Evolutionary conservation across 768 basidiomycete genomes (phyloP), one percentile per base, ranked within the genome.

Genomic region (Tephrocybe sp.): DNA sequence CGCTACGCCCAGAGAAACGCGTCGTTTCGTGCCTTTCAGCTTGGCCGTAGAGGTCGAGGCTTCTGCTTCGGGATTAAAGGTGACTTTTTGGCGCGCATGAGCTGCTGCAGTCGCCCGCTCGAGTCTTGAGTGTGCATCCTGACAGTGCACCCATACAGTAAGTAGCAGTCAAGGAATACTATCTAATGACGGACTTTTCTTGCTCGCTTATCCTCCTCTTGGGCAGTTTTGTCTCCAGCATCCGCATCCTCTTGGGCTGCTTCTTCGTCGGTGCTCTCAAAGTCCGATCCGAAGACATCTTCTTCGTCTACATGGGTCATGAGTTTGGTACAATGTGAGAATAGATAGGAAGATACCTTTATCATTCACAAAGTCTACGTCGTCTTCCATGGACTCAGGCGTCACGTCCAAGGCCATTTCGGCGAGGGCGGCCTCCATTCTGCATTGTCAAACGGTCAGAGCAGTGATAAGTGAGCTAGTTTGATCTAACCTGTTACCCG

Each of bases 191-290:
- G 33, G 57, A 80, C 83, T 75, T 79, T 82, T 54, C 73, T 69
- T 18, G 66, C 67, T 36, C 70, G 72, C 51, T 69, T 77, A 48
- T 90, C 86, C 58, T 89, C 88, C 9, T 85, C 83, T 28, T 71
- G 66, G 3, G 78, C 71, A n/a, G 68, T 70, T 36, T 68, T 75
- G 59, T 92, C 90, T 0, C 73, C 85, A 4, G 70, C 74, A 4
- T 80, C 80, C 15, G 73, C 70, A 10, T 77, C 79, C 21, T 78
- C 77, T n/a, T 78, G 76, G 1, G 67, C 75, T 32, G 79, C 75
- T 53, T 85, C 85, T 36, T 90, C 90, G 51, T 93, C 91, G 0
- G 91, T 93, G 57, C 86, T 89, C 55, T 84, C 88, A 61, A 94
- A 93, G 65, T 93, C 91, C 9, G 87, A 89, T 57, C 79, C 90